Conservation (phyloP, 208 protist species). For the Wallacemonas collosoma region DNA sequence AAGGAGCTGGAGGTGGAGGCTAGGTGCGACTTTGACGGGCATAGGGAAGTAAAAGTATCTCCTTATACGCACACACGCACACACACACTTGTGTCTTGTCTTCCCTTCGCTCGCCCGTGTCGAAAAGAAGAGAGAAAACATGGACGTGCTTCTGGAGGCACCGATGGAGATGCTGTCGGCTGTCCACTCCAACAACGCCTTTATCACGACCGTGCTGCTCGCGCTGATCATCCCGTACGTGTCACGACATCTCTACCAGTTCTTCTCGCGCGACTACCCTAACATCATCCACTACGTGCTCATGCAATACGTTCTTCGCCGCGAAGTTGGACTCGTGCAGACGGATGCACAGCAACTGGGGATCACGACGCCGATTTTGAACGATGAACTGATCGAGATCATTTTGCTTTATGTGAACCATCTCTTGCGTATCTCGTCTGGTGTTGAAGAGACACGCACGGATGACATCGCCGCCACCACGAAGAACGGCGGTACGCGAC, state of each 20-base stretch:
- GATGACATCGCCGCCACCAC: background rate
- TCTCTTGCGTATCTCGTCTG: background rate
- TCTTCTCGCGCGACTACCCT: conserved; percentile 58
- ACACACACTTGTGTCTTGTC: background rate
- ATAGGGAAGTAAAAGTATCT: no score
- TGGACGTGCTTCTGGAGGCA: background rate
- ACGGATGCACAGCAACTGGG: conserved; percentile 7
- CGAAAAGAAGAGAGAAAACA: background rate
- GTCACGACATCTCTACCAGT: conserved; percentile 27
- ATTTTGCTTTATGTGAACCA: conserved; percentile 24
- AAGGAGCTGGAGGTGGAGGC: no score
- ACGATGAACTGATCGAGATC: conserved; percentile 24
- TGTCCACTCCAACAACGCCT: conserved; percentile 22
- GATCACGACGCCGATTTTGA: conserved; percentile 14
- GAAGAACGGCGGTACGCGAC: background rate
- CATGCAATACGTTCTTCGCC: conserved; percentile 26
- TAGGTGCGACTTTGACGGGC: no score
- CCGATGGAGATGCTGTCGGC: conserved; percentile 9
- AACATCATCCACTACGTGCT: conserved; percentile 20
- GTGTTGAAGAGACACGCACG: background rate
- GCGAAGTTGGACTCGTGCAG: conserved; percentile 30
- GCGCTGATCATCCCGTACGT: conserved; percentile 41
- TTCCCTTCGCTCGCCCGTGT: background rate
- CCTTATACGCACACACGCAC: no score
- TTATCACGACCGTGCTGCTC: conserved; percentile 35